Evolutionary conservation across 2,329 filamentous ascomycete species (phyloP), one percentile per base, ranked within the genome.

Genomic region (Bipolaris zeicola): DNA sequence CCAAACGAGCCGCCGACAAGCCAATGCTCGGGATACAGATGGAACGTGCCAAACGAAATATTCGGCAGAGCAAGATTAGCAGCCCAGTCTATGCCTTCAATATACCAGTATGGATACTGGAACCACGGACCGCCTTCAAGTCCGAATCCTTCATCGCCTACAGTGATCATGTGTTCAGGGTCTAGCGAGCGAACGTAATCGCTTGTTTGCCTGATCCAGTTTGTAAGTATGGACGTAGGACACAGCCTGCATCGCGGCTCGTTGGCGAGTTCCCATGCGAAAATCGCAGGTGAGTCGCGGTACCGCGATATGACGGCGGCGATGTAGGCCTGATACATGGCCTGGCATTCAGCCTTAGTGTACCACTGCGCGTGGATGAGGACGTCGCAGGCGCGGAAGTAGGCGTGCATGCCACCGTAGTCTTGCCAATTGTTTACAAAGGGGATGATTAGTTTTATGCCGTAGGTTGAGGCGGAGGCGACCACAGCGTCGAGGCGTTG

Each of bases 341-440:
- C 66, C 71, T 78, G 74, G 45, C 73, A 74, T 47, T 64, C 62
- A 0, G 76, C 65, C 63, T 83, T 81, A 18, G 81, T 84, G 74
- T 87, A 89, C 81, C 85, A 89, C 6, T 77, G 76, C 13, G 77
- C 78, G 55, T 83, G 78, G 52, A 70, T 70, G 47, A 71, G 75
- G 20, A 81, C 82, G 36, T 83, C 85, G 53, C 84, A 87, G 1
- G 81, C 83, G 10, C 72, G 76, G 42, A 81, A 80, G 64, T 88
- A 88, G 1, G 83, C 82, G 10, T 79, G 77, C 75, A 88, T 87
- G 45, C 87, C 86, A 26, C 87, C 87, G 41, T 88, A 89, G 66
- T 90, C 88, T 43, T 78, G 79, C 87, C 87, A 90, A 75, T 89
- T 85, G 76, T 90, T 90, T 52, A 89, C 85, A 41, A 89, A 85